Evolutionary conservation across 495 filamentous ascomycete species (phyloP), one percentile per base, ranked within the genome.

Genomic region (Lasiosphaeriaceae sp.): DNA sequence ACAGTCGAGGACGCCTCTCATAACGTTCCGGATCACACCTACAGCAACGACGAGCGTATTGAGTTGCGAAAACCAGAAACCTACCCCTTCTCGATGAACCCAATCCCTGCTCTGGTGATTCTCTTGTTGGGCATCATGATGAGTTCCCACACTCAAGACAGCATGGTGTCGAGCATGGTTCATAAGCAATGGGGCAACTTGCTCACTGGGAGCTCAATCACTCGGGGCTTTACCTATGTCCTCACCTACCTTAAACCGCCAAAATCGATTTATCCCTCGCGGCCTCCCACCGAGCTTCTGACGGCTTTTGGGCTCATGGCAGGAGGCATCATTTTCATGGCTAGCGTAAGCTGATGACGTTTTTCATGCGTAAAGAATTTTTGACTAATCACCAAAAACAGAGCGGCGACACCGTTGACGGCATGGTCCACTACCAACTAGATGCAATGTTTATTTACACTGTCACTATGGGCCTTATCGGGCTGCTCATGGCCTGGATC

Each of bases 161-260:
- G 84, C 51, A 88, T 89, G 86, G 76, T 91, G 19, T 93, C 90
- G 16, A 90, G 87, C 57, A 96, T 92, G 90, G 81, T 98, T 46
- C 94, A 98, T 75, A 87, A 87, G 71, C 89, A 96, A 68, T 97
- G 93, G 94, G 94, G 93, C 45, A 86, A 83, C 60, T 81, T 97
- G 62, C 79, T 98, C 56, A 83, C 90, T 51, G 92, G 86, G 11
- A 91, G 88, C 56, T 86, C 91, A 2, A 72, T 94, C 52, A 86
- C 91, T 21, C 82, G 94, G 34, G 85, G 78, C 7, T 73, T 89
- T 58, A 96, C 90, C 20, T 97, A 97, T 67, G 72, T 94, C 17
- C 65, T 92, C 19, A 72, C 88, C 26, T 97, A 89, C 70, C 67
- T 96, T 43, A 84, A 86, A 65, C 91, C 90, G n/a, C 90, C 92